Conservation (phyloP, 2,329 filamentous ascomycete genomes). For the Neofusicoccum laricinum region DNA sequence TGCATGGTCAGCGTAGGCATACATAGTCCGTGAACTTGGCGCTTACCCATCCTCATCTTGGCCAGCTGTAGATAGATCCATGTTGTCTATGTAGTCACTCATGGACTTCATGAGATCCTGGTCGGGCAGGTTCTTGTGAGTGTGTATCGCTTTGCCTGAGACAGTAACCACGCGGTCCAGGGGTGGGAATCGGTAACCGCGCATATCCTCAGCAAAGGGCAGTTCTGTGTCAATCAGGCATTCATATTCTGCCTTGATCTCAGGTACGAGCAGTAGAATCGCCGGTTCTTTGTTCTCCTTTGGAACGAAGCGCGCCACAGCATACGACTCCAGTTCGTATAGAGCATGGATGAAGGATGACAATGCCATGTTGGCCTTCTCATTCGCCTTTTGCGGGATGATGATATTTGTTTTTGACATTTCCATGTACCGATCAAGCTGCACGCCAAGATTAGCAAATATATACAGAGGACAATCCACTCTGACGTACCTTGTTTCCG, state of each 20-base stretch:
- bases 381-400: constrained; percentile 71
- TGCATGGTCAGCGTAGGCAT: constrained; percentile 20
- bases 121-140: constrained; percentile 80
- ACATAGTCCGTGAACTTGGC: neutral
- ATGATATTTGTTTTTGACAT: constrained; percentile 80
- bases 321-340: constrained; percentile 79
- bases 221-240: constrained; percentile 86
- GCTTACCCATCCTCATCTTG: constrained; percentile 65
- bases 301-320: constrained; percentile 77
- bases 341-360: constrained; percentile 89
- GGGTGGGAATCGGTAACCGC: constrained; percentile 87
- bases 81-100: constrained; percentile 86
- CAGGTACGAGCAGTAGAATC: constrained; percentile 75
- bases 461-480: neutral
- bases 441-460: neutral
- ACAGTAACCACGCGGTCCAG: constrained; percentile 83
- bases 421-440: constrained; percentile 81
- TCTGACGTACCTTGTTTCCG: constrained; percentile 59
- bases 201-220: constrained; percentile 89
- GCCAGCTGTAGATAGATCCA: constrained; percentile 76
- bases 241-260: constrained; percentile 75
- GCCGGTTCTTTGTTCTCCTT: constrained; percentile 80
- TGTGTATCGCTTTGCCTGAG: constrained; percentile 74
- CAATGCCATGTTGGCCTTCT: constrained; percentile 78
- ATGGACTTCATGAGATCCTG: constrained; percentile 75